phyloP scores from a whole-genome alignment of 176 grass and related monocot species.

The Miscanthus lutarioriparius region DNA sequence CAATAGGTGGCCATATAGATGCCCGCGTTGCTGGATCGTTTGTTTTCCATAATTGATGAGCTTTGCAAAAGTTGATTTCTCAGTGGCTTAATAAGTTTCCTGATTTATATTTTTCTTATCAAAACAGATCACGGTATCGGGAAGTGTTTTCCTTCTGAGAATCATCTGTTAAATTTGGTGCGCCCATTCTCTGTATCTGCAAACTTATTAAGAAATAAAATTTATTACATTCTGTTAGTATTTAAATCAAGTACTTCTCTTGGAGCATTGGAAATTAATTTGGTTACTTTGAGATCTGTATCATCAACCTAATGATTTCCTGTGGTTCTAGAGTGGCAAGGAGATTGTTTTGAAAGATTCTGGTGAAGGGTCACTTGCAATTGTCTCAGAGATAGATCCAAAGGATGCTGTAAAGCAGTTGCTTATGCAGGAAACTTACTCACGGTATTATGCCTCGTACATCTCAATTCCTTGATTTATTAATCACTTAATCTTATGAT shows the following conservation, averaged over 20 bases:
- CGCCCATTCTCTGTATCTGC: not conserved
- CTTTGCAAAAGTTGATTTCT: not conserved
- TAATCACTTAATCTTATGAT: not conserved
- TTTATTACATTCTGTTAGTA: not conserved
- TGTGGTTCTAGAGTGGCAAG: slow-evolving; percentile 38
- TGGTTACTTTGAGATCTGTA: not conserved
- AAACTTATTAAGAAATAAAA: not conserved
- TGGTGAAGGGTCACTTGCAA: slow-evolving; percentile 33
- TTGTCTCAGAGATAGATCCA: slow-evolving; percentile 53
- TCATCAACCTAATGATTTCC: not conserved
- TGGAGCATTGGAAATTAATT: not conserved
- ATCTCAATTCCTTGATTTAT: not conserved
- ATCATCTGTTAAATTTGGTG: slow-evolving; percentile 20
- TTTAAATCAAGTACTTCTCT: not conserved
- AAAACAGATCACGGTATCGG: slow-evolving; percentile 13
- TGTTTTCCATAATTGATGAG: not conserved
- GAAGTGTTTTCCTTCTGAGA: not conserved
- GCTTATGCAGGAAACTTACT: slow-evolving; percentile 63
- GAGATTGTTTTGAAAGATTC: slow-evolving; percentile 48
- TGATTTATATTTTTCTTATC: not conserved
- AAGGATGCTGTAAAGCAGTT: slow-evolving; percentile 64
- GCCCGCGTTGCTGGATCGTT: not conserved
- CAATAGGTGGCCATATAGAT: not conserved
- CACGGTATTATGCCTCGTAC: slow-evolving; percentile 45
- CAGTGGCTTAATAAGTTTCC: not conserved